Evolutionary conservation across 2,329 filamentous ascomycete genomes (phyloP).

Genomic region (Cytospora piceicola): DNA sequence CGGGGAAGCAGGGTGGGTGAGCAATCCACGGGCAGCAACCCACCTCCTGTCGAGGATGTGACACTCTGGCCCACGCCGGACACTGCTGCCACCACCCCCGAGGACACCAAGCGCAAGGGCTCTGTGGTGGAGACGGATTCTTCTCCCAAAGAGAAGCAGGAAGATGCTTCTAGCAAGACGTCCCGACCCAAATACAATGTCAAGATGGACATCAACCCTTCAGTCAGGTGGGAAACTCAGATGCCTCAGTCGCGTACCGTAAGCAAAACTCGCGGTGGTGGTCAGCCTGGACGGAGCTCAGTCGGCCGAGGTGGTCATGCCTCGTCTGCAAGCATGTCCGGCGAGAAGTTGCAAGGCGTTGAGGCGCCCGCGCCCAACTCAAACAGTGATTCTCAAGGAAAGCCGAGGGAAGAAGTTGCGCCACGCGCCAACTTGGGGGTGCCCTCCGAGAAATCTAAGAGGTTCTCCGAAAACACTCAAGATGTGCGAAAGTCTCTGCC

Average conservation of each 20-base stretch:
- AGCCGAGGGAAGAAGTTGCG: slow-evolving; percentile 21
- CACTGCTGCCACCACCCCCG: slow-evolving; percentile 58
- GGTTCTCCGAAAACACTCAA: slow-evolving; percentile 21
- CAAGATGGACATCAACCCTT: slow-evolving; percentile 69
- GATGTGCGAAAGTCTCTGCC: slow-evolving; percentile 23
- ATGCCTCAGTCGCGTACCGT: slow-evolving; percentile 58
- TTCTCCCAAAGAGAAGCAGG: slow-evolving; percentile 66
- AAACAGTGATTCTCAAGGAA: slow-evolving; percentile 20
- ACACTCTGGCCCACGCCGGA: slow-evolving; percentile 91
- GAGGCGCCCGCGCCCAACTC: slow-evolving; percentile 17
- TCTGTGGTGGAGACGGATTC: slow-evolving; percentile 57
- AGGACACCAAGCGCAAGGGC: slow-evolving; percentile 74
- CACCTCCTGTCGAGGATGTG: slow-evolving; percentile 75
- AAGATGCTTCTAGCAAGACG: slow-evolving; percentile 49
- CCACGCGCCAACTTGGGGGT: slow-evolving; percentile 19
- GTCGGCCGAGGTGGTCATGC: slow-evolving; percentile 36
- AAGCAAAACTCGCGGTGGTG: slow-evolving; percentile 53
- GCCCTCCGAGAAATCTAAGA: slow-evolving; percentile 29
- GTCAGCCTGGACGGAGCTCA: slow-evolving; percentile 47
- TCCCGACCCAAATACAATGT: slow-evolving; percentile 76
- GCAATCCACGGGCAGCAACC: slow-evolving; percentile 38
- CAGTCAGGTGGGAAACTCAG: slow-evolving; percentile 84
- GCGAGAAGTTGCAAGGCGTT: slow-evolving; percentile 34
- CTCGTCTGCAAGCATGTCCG: slow-evolving; percentile 29
- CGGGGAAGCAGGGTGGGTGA: slow-evolving; percentile 52